phyloP scores from a whole-genome alignment of 2,329 filamentous ascomycete genomes.

The Nemania diffusa region DNA sequence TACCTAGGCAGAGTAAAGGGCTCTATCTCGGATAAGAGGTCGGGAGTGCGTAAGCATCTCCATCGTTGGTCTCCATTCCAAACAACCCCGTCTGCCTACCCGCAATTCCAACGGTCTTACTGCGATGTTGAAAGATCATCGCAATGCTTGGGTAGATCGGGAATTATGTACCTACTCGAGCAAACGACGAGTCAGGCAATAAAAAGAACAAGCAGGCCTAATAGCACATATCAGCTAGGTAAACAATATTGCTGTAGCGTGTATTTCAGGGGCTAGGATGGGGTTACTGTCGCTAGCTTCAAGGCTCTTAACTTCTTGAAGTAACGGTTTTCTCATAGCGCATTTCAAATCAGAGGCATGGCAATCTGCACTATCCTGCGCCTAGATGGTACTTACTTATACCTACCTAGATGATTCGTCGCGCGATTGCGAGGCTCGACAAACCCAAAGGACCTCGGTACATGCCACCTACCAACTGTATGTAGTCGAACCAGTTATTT shows the following conservation, averaged over 20 bases:
- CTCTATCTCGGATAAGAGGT: background rate
- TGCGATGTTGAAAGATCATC: background rate
- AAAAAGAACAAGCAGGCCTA: background rate
- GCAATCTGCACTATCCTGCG: conserved; percentile 11
- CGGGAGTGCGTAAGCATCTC: background rate
- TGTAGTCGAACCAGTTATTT: background rate
- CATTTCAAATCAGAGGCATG: conserved; percentile 2
- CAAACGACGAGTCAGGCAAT: background rate
- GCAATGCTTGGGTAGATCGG: background rate
- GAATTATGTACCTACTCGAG: no score
- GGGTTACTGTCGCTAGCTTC: conserved; percentile 20
- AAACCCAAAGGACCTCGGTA: background rate
- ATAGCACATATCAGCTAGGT: conserved; percentile 1
- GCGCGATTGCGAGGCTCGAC: background rate
- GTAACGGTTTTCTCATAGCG: conserved; percentile 15
- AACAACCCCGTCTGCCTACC: background rate
- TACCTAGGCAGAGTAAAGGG: background rate
- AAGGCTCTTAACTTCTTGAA: conserved; percentile 12
- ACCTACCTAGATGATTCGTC: background rate
- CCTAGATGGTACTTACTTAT: background rate
- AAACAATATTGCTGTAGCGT: conserved; percentile 11
- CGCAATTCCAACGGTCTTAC: background rate
- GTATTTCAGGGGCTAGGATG: conserved; percentile 23
- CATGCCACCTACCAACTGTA: background rate
- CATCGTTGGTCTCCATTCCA: background rate